phyloP scores from a whole-genome alignment of 345 rosid species.

The Clausena lansium region DNA sequence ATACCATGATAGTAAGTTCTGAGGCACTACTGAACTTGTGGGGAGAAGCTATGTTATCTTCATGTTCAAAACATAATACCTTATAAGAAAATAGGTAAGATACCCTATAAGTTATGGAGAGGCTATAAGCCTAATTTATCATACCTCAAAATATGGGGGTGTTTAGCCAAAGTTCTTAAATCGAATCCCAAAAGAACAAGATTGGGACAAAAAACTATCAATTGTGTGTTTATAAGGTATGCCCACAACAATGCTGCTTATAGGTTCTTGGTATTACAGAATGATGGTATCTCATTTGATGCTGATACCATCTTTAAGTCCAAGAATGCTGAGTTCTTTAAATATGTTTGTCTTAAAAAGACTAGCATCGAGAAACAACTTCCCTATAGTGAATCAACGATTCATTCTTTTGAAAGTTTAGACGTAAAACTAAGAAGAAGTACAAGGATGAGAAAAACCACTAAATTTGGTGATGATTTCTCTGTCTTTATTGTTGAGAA shows the following conservation, averaged over 20 bases:
- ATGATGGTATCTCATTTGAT: not conserved
- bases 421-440: too few relatives aligned
- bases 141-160: not conserved
- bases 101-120: not conserved
- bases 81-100: not conserved
- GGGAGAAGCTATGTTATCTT: not conserved
- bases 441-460: too few relatives aligned
- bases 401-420: too few relatives aligned
- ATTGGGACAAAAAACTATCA: too few relatives aligned
- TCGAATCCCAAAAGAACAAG: not conserved
- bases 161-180: not conserved
- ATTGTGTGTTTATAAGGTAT: not conserved
- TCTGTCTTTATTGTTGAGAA: too few relatives aligned
- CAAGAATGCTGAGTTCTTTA: too few relatives aligned
- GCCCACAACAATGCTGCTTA: not conserved
- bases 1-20: not conserved
- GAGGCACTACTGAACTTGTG: not conserved
- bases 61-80: not conserved
- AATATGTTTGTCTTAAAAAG: too few relatives aligned
- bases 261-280: not conserved
- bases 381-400: too few relatives aligned
- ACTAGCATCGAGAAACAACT: too few relatives aligned
- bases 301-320: too few relatives aligned
- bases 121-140: not conserved
- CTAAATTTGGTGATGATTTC: too few relatives aligned